Conservation (phyloP, 2,329 filamentous ascomycete species). For the Fusarium camptoceras region DNA sequence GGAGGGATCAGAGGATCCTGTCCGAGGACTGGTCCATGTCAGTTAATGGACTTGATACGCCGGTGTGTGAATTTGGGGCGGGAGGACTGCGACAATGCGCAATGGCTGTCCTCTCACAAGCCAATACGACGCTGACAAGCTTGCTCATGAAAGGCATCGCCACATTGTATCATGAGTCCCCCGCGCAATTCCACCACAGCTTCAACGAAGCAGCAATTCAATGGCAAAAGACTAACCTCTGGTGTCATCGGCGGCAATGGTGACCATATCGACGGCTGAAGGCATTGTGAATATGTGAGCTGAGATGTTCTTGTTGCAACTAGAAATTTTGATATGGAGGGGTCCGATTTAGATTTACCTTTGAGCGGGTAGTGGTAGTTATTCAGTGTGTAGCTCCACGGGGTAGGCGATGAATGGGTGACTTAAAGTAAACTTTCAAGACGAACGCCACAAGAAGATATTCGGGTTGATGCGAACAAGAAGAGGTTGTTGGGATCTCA, state of each 20-base stretch:
- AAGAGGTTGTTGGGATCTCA: slow-evolving; percentile 8
- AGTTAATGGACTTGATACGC: slow-evolving; percentile 11
- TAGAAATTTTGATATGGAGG: slow-evolving; percentile 37
- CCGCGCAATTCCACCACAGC: background rate
- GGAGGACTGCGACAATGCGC: background rate
- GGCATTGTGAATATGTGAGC: slow-evolving; percentile 48
- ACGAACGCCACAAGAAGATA: slow-evolving; percentile 29
- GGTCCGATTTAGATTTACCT: slow-evolving; percentile 25
- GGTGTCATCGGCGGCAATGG: slow-evolving; percentile 60
- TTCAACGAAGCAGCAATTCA: background rate
- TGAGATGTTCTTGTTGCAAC: slow-evolving; percentile 24
- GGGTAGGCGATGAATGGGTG: slow-evolving; percentile 21
- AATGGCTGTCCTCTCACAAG: background rate
- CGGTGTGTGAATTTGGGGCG: no score
- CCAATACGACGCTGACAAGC: background rate
- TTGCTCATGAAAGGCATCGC: background rate
- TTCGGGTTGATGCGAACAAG: slow-evolving; percentile 10
- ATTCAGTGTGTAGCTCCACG: slow-evolving; percentile 24
- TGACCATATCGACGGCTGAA: slow-evolving; percentile 53
- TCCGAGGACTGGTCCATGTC: slow-evolving; percentile 76
- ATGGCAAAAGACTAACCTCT: slow-evolving; percentile 52
- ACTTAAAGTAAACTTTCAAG: slow-evolving; percentile 28
- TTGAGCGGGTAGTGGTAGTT: slow-evolving; percentile 29
- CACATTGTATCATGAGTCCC: slow-evolving; percentile 22
- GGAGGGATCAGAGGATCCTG: slow-evolving; percentile 95